phyloP scores from a whole-genome alignment of 495 filamentous ascomycete species.

The Apiosordaria backusii region DNA sequence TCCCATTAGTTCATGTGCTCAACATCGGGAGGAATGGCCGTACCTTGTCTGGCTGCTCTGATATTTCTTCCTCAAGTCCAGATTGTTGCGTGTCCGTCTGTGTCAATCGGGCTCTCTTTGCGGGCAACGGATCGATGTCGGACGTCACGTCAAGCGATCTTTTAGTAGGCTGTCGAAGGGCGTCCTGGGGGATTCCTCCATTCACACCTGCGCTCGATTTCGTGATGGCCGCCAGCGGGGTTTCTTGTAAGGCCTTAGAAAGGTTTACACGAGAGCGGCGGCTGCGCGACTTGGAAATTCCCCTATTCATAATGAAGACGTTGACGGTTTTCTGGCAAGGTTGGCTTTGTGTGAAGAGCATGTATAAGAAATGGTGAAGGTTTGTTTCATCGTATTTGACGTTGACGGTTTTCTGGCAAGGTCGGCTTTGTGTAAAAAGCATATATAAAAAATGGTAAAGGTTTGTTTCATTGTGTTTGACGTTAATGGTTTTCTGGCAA shows the following conservation, averaged over 20 bases:
- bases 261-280: conserved; percentile 9
- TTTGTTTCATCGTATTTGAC: no score
- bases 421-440: no score
- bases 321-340: no score
- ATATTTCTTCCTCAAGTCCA: conserved; percentile 21
- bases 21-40: conserved; percentile 13
- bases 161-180: conserved; percentile 16
- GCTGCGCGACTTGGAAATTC: conserved; percentile 18
- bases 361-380: no score
- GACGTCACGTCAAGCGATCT: conserved; percentile 20
- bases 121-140: conserved; percentile 16
- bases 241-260: conserved; percentile 15
- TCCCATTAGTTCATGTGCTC: conserved; percentile 4
- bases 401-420: no score
- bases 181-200: conserved; percentile 15
- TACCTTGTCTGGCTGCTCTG: conserved; percentile 22
- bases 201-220: conserved; percentile 14
- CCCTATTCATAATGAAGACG: conserved; percentile 20
- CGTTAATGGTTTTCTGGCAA: no score
- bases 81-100: conserved; percentile 19
- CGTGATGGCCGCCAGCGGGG: conserved; percentile 7
- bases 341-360: no score
- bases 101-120: conserved; percentile 26
- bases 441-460: no score
- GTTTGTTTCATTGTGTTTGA: no score